A percentile compares a stretch with the other conserved stretches of the same genome.
Evolutionary conservation across 495 filamentous ascomycete species (phyloP).

Genomic region (Tuber indicum): DNA sequence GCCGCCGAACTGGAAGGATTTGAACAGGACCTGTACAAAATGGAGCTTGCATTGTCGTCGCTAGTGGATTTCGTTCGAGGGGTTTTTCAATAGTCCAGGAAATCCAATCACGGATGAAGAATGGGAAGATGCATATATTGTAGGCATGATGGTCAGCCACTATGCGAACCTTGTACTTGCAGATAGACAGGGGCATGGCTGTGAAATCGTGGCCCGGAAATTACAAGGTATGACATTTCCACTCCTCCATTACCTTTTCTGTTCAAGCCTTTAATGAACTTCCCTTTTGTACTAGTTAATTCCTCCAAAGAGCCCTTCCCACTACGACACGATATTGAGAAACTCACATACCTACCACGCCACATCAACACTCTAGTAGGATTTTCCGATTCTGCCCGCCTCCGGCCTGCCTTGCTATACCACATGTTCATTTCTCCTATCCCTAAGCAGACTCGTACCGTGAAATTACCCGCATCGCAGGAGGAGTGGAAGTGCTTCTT

Average conservation of each 20-base stretch:
- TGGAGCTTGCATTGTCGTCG: too few relatives aligned
- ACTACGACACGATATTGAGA: not conserved
- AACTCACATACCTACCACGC: not conserved
- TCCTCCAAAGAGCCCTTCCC: not conserved
- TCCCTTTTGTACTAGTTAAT: not conserved
- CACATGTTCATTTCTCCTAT: not conserved
- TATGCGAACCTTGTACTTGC: not conserved
- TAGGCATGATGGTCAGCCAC: not conserved
- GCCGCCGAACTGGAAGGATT: too few relatives aligned
- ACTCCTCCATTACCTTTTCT: not conserved
- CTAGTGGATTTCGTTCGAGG: too few relatives aligned
- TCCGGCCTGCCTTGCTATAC: not conserved
- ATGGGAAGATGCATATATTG: not conserved
- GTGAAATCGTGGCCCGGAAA: not conserved
- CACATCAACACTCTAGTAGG: too few relatives aligned
- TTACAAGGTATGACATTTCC: not conserved
- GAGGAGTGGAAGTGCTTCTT: not conserved
- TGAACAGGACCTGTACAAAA: too few relatives aligned
- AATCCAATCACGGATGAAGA: too few relatives aligned
- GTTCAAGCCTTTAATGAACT: too few relatives aligned
- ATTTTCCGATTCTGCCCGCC: too few relatives aligned
- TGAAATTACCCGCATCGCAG: not conserved
- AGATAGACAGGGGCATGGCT: not conserved
- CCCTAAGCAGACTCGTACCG: not conserved
- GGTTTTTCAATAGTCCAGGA: too few relatives aligned